Conservation (phyloP, 2,329 filamentous ascomycete genomes). For the Ophiostoma montium region DNA sequence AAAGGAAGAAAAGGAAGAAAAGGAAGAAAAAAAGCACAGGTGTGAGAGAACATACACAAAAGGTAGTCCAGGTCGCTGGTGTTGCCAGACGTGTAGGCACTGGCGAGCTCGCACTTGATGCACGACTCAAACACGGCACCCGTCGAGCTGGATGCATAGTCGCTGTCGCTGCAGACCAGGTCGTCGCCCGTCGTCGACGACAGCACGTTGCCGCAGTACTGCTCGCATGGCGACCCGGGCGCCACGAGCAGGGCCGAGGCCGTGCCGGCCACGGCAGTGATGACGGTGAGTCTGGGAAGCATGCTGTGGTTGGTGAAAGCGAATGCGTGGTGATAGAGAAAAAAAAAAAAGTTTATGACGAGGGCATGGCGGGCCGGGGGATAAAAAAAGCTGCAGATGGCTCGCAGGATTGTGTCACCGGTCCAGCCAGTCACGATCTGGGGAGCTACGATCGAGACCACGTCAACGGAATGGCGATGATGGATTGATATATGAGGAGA, state of each 20-base stretch:
- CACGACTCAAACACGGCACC: conserved; percentile 35
- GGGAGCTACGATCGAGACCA: too few species aligned
- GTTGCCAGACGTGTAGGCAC: conserved; percentile 23
- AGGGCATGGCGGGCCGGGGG: too few species aligned
- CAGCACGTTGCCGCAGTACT: conserved; percentile 39
- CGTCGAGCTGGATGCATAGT: conserved; percentile 22
- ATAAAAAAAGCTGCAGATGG: too few species aligned
- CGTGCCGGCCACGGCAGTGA: conserved; percentile 11
- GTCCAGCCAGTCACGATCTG: too few species aligned
- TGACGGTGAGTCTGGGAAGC: conserved; percentile 11
- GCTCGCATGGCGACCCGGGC: conserved; percentile 33
- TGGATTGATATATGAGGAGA: too few species aligned
- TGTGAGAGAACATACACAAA: conserved; percentile 20
- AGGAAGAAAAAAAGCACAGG: too few species aligned
- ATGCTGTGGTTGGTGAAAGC: conserved; percentile 4
- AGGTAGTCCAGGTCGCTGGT: conserved; percentile 32
- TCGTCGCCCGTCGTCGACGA: conserved; percentile 32
- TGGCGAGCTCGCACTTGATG: conserved; percentile 32
- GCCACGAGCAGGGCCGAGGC: conserved; percentile 28
- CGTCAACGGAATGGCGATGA: too few species aligned
- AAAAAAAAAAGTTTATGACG: too few species aligned
- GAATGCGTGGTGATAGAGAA: background rate
- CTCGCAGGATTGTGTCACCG: too few species aligned
- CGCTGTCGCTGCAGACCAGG: conserved; percentile 30
- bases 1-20: too few species aligned